phyloP scores from a whole-genome alignment of 2,329 filamentous ascomycete genomes.

The Metarhizium sp. region DNA sequence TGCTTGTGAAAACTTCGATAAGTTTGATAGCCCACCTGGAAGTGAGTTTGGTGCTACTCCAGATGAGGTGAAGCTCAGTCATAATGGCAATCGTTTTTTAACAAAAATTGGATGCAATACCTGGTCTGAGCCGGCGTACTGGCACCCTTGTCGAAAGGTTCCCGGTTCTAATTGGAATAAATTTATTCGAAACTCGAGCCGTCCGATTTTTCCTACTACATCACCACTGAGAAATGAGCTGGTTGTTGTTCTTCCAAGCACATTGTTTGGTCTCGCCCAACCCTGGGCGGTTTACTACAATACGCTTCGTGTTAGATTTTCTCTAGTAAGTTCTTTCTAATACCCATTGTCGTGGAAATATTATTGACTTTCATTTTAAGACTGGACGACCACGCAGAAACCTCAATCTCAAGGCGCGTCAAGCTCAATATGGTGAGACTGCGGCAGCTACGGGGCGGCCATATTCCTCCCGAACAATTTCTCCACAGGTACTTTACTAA shows the following conservation, averaged over 20 bases:
- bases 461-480: background rate
- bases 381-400: background rate
- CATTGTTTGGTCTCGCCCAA: background rate
- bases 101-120: constrained; percentile 5
- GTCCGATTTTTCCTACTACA: constrained; percentile 5
- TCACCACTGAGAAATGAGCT: background rate
- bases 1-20: constrained; percentile 5
- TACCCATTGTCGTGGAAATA: background rate
- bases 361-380: background rate
- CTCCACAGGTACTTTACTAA: background rate
- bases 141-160: constrained; percentile 12
- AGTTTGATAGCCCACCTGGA: constrained; percentile 4
- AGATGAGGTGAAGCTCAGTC: constrained; percentile 11
- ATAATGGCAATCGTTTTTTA: constrained; percentile 10
- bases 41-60: constrained; percentile 13
- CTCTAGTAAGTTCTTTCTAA: constrained; percentile 1
- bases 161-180: constrained; percentile 17
- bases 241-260: constrained; percentile 3
- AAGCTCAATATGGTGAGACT: background rate
- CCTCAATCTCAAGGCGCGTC: background rate
- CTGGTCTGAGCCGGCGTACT: constrained; percentile 10
- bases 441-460: background rate
- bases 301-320: constrained; percentile 3
- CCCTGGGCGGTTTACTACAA: constrained; percentile 4
- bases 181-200: constrained; percentile 12